phyloP scores from a whole-genome alignment of 2,329 filamentous ascomycete genomes.

The Fusarium nisikadoi region DNA sequence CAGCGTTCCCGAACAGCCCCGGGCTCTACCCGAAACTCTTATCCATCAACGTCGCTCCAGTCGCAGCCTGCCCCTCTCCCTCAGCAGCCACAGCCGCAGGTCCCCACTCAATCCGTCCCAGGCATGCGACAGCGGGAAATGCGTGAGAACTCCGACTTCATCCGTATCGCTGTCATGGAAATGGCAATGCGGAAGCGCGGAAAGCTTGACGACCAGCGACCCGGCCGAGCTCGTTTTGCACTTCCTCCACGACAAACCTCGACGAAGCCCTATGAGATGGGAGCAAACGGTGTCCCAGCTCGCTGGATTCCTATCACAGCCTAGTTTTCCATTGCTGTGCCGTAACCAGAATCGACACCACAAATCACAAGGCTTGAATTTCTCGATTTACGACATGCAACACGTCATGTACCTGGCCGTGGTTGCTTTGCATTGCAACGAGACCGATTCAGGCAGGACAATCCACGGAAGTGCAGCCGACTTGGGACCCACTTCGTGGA shows the following conservation, averaged over 20 bases:
- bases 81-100: constrained; percentile 47
- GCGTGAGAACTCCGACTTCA: constrained; percentile 77
- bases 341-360: neutral
- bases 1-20: constrained; percentile 58
- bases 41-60: constrained; percentile 47
- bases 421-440: constrained; percentile 41
- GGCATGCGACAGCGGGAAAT: constrained; percentile 72
- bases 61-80: constrained; percentile 46
- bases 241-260: constrained; percentile 71
- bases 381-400: constrained; percentile 8
- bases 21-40: constrained; percentile 46
- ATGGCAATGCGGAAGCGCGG: constrained; percentile 76
- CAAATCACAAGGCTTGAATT: constrained; percentile 11
- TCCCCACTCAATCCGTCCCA: constrained; percentile 52
- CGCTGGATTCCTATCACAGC: constrained; percentile 62
- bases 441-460: constrained; percentile 39
- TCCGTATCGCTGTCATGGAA: constrained; percentile 76
- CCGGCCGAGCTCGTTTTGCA: constrained; percentile 74
- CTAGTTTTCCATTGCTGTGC: constrained; percentile 32
- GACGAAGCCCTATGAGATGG: constrained; percentile 65
- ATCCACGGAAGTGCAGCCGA: constrained; percentile 26
- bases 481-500: constrained; percentile 15
- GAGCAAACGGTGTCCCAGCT: constrained; percentile 66
- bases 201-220: constrained; percentile 72
- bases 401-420: constrained; percentile 44